These are phyloP conservation scores for Hymenoscyphus fructigenus DNA, from an alignment of 2,329 filamentous ascomycete species.

Conservation along the genomic window DNA sequence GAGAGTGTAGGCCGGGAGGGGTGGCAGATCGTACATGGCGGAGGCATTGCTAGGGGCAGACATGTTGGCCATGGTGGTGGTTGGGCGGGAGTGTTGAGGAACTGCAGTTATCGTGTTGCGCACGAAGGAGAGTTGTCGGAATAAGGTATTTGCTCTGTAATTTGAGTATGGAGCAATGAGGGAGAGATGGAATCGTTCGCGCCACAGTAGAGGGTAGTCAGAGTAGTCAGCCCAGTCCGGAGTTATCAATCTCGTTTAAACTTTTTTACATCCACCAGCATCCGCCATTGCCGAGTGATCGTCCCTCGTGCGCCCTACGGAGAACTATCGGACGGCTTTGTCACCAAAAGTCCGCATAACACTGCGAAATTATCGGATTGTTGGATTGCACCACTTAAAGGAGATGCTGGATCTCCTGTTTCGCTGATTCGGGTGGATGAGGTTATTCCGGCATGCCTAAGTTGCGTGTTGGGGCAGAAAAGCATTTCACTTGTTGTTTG, in stretches of 20 bases:
- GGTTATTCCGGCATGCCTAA: not conserved
- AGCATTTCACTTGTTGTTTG: not conserved
- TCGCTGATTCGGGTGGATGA: not conserved
- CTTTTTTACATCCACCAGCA: constrained; percentile 22
- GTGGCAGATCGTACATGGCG: constrained; percentile 65
- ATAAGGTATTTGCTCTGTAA: not conserved
- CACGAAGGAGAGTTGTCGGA: constrained; percentile 32
- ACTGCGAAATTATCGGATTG: constrained; percentile 1
- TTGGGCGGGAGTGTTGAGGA: not conserved
- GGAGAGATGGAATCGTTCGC: not conserved
- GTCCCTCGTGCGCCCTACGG: not conserved
- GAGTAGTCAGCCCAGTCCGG: constrained; percentile 11
- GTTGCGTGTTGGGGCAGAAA: not conserved
- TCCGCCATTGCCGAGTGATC: constrained; percentile 14
- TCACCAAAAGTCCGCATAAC: not conserved
- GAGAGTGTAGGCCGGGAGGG: constrained; percentile 79
- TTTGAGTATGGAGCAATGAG: not conserved
- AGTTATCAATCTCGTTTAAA: constrained; percentile 31
- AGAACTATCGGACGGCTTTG: not conserved
- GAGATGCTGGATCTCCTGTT: not conserved
- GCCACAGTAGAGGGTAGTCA: not conserved
- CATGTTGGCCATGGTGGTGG: constrained; percentile 45
- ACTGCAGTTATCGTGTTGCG: constrained; percentile 36
- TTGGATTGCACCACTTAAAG: not conserved
- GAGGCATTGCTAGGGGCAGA: constrained; percentile 36